Percentiles rank a stretch among this genome's conserved stretches.
phyloP scores from a whole-genome alignment of 2,329 filamentous ascomycete species.

The Colletotrichum tamarilloi region DNA sequence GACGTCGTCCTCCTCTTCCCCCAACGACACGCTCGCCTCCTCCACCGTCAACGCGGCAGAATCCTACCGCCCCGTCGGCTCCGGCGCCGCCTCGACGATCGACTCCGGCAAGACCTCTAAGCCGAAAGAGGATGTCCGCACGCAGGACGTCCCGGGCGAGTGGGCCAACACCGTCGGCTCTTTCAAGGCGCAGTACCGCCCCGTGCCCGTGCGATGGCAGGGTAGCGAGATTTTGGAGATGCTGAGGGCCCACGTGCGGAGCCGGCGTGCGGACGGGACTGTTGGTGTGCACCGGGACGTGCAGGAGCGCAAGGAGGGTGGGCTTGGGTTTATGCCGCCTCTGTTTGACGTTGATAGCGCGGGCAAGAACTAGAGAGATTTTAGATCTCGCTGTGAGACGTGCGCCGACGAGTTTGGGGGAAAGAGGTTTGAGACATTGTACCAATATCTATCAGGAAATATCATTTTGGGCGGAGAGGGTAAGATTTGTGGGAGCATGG shows the following conservation, averaged over 20 bases:
- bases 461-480: not conserved
- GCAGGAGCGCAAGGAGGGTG: constrained; percentile 47
- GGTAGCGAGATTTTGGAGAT: constrained; percentile 82
- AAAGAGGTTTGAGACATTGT: not conserved
- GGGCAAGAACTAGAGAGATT: constrained; percentile 3
- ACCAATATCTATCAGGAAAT: constrained; percentile 11
- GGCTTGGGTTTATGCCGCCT: constrained; percentile 69
- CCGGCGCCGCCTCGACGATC: constrained; percentile 31
- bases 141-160: constrained; percentile 69
- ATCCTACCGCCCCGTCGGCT: constrained; percentile 20
- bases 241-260: constrained; percentile 82
- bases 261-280: constrained; percentile 59
- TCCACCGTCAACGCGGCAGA: constrained; percentile 39
- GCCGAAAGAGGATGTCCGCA: constrained; percentile 39
- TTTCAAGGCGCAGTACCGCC: constrained; percentile 92
- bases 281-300: constrained; percentile 42
- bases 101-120: constrained; percentile 38
- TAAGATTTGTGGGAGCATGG: not conserved
- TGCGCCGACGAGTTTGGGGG: too few relatives aligned
- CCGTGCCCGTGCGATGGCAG: constrained; percentile 87
- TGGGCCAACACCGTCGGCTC: constrained; percentile 97
- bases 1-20: not conserved
- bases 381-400: too few relatives aligned
- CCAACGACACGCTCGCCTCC: not conserved
- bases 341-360: constrained; percentile 42